Evolutionary conservation across 2,329 filamentous ascomycete species (phyloP).

Genomic region (Monosporascus sp.): DNA sequence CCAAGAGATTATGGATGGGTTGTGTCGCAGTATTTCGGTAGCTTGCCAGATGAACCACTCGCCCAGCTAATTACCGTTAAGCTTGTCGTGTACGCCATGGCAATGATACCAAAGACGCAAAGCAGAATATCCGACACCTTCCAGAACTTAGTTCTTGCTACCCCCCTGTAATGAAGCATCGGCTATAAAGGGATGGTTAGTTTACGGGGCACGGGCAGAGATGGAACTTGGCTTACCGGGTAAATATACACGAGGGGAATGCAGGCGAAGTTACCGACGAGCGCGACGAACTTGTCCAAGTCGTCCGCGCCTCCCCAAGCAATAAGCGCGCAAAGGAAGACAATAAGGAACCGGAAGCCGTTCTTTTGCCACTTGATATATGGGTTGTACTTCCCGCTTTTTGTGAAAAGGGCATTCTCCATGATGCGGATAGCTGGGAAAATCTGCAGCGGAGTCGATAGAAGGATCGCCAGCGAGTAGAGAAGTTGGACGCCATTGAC

Average conservation of each 20-base stretch:
- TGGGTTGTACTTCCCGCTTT: constrained; percentile 94
- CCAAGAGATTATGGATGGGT: constrained; percentile 16
- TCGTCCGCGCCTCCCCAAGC: constrained; percentile 91
- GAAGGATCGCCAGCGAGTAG: constrained; percentile 94
- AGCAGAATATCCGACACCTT: constrained; percentile 68
- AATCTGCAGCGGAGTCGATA: constrained; percentile 92
- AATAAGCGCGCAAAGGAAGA: constrained; percentile 77
- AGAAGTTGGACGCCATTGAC: constrained; percentile 96
- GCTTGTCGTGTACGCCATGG: constrained; percentile 87
- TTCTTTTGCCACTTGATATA: constrained; percentile 99
- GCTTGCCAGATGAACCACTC: constrained; percentile 40
- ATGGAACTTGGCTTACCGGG: constrained; percentile 60
- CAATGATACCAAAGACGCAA: constrained; percentile 74
- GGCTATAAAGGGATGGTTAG: constrained; percentile 52
- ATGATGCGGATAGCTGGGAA: constrained; percentile 97
- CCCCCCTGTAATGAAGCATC: constrained; percentile 78
- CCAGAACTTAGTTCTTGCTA: constrained; percentile 64
- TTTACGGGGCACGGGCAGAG: constrained; percentile 10
- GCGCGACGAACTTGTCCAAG: constrained; percentile 92
- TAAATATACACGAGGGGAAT: constrained; percentile 97
- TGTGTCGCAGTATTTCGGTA: constrained; percentile 51
- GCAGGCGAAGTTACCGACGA: constrained; percentile 96
- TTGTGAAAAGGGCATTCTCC: constrained; percentile 88
- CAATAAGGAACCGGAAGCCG: constrained; percentile 87
- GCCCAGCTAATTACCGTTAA: constrained; percentile 88